Percentiles rank a stretch among this genome's conserved stretches.
These are phyloP conservation scores for Lasiodiplodia citricola DNA, from an alignment of 2,329 filamentous ascomycete species.

Conservation along the genomic window DNA sequence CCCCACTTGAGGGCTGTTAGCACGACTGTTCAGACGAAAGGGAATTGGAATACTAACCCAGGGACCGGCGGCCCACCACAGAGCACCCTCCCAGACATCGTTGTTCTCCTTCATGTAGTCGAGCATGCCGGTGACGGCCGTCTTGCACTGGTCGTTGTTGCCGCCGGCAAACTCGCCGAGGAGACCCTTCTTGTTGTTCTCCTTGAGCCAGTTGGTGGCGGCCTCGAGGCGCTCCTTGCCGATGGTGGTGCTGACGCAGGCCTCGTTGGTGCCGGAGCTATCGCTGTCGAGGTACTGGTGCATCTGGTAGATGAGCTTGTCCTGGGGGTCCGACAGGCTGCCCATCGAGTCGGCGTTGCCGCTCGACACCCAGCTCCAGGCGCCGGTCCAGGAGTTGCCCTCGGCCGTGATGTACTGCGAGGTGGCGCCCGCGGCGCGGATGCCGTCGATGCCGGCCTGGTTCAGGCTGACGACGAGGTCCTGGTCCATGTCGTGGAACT, in stretches of 20 bases:
- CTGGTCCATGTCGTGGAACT: constrained; percentile 45
- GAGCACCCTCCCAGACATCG: constrained; percentile 56
- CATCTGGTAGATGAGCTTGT: constrained; percentile 60
- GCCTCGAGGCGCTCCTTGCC: constrained; percentile 53
- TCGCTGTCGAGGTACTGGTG: constrained; percentile 63
- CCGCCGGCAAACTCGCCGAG: constrained; percentile 59
- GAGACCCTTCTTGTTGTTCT: constrained; percentile 54
- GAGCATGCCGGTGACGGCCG: constrained; percentile 54
- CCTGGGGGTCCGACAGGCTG: constrained; percentile 50
- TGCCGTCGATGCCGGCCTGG: constrained; percentile 47
- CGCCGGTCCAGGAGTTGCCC: constrained; percentile 54
- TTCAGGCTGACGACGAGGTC: constrained; percentile 43
- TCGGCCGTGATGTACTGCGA: constrained; percentile 61
- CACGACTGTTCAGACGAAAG: background rate
- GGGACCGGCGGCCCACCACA: constrained; percentile 59
- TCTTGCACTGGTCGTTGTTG: constrained; percentile 53
- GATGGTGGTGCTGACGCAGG: constrained; percentile 56
- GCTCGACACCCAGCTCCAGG: constrained; percentile 54
- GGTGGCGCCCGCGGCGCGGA: constrained; percentile 44
- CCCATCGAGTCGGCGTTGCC: constrained; percentile 50
- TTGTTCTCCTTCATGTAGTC: constrained; percentile 50
- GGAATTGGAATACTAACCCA: constrained; percentile 41
- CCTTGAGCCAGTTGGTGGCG: constrained; percentile 56
- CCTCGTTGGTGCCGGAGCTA: constrained; percentile 53
- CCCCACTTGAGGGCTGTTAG: constrained; percentile 25